Base-by-base conservation (phyloP, 352 stramenopile species). In the Blastocystis sp. region DNA sequence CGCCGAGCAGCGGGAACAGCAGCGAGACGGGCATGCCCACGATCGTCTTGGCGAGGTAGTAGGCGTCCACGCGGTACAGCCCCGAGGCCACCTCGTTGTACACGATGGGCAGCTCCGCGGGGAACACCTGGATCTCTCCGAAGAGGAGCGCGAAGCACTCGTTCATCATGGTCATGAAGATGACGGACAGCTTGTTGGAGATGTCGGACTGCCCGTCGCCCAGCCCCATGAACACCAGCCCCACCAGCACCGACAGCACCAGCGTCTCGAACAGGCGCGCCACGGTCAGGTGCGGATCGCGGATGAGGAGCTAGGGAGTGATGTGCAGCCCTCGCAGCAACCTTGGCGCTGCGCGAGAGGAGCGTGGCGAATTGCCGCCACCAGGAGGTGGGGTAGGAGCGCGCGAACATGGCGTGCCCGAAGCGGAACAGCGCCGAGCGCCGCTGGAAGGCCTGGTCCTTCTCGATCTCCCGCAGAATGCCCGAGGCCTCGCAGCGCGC, bases 41-140 rank as follows among this genome's bases (percentile, higher is more conserved):
- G 28, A 88, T 66, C 11, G 78, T 79, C 66, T 88, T 88, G 17
- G 78, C 78, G 28, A 88, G 53, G 23, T 88, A 88, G 52, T 88
- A 88, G 0, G 78, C 67, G 34, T 88, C 78, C 5, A 88, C 62
- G 23, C 78, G 56, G 56, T 88, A 88, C 1, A 88, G 67, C 21
- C 78, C 78, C 4, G 78, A 88, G 11, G 78, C 78, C 23, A 79
- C 64, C 45, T 88, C 78, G 60, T 76, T 76, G 52, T 79, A 88
- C 40, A 88, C 48, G 45, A 88, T 88, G 19, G 64, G 64, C 45
- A 88, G 53, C 11, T 88, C 78, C 17, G 48, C 34, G 9, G 78
- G 78, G 48, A 88, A 88, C 14, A 88, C 28, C 48, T 88, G 78
- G 56, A 88, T 88, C 48, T 76, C 67, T 5, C 61, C 62, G 23